Evolutionary conservation across 768 basidiomycete species (phyloP).

Genomic region (Strobilomyces echinocephalus): DNA sequence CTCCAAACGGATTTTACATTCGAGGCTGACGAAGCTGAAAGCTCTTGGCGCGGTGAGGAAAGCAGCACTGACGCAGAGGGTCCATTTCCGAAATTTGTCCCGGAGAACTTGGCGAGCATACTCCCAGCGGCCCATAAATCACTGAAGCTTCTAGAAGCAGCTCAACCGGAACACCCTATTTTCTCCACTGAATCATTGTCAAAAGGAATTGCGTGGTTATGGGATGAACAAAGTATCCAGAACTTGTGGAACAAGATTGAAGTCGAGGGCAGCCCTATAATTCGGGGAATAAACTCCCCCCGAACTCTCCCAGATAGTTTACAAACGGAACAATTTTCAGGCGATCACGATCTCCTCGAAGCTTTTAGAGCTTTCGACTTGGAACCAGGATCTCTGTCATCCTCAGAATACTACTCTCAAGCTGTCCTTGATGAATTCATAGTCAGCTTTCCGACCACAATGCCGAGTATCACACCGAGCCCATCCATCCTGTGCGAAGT

Average conservation of each 20-base stretch:
- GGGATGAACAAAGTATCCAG: slow-evolving; percentile 26
- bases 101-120: slow-evolving; percentile 42
- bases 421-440: slow-evolving; percentile 46
- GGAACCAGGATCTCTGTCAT: slow-evolving; percentile 50
- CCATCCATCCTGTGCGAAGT: slow-evolving; percentile 57
- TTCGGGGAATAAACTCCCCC: not conserved
- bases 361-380: slow-evolving; percentile 59
- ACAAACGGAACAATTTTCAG: not conserved
- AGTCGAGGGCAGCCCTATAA: not conserved
- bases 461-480: slow-evolving; percentile 64
- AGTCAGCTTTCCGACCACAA: slow-evolving; percentile 47
- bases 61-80: slow-evolving; percentile 37
- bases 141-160: slow-evolving; percentile 56
- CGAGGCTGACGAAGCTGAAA: slow-evolving; percentile 34
- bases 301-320: not conserved
- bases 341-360: slow-evolving; percentile 34
- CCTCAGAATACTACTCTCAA: slow-evolving; percentile 17
- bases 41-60: slow-evolving; percentile 37
- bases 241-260: slow-evolving; percentile 6
- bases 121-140: slow-evolving; percentile 68
- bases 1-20: slow-evolving; percentile 15
- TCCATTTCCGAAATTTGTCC: slow-evolving; percentile 63
- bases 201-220: slow-evolving; percentile 47
- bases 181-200: slow-evolving; percentile 33
- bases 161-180: slow-evolving; percentile 60